These are phyloP conservation scores for Parietichytrium sp. DNA, from an alignment of 108 stramenopile genomes.

Conservation along the genomic window DNA sequence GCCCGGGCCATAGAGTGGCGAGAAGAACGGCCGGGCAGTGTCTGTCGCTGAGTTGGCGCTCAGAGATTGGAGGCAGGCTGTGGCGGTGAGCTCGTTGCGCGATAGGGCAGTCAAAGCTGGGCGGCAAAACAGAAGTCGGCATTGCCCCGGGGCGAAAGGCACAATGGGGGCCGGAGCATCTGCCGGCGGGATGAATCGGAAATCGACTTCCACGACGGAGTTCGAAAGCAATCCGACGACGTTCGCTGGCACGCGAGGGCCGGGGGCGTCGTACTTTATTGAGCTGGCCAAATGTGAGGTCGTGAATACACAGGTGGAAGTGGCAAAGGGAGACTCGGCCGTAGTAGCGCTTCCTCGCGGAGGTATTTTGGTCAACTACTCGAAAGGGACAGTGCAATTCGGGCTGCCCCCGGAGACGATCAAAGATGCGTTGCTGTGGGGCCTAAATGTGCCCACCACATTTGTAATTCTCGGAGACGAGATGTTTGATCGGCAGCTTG, in stretches of 20 bases:
- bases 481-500: conserved; percentile 48
- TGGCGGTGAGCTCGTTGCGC: no score
- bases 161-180: neutral
- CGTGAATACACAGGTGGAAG: neutral
- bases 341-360: conserved; percentile 35
- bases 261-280: neutral
- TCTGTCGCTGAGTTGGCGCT: no score
- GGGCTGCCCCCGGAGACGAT: conserved; percentile 25
- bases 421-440: conserved; percentile 46
- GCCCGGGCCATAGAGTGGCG: no score
- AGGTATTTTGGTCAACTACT: neutral
- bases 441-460: conserved; percentile 48
- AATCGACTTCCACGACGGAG: neutral
- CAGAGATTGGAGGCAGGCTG: no score
- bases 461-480: conserved; percentile 49
- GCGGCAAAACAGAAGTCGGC: no score
- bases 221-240: no score
- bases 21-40: no score
- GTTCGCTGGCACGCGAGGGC: neutral
- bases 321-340: neutral
- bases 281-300: neutral
- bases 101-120: no score
- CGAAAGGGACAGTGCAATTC: conserved; percentile 12
- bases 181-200: neutral
- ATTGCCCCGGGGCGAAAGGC: neutral